Conservation (phyloP, 2,329 filamentous ascomycete genomes). For the Fusarium devonianum region DNA sequence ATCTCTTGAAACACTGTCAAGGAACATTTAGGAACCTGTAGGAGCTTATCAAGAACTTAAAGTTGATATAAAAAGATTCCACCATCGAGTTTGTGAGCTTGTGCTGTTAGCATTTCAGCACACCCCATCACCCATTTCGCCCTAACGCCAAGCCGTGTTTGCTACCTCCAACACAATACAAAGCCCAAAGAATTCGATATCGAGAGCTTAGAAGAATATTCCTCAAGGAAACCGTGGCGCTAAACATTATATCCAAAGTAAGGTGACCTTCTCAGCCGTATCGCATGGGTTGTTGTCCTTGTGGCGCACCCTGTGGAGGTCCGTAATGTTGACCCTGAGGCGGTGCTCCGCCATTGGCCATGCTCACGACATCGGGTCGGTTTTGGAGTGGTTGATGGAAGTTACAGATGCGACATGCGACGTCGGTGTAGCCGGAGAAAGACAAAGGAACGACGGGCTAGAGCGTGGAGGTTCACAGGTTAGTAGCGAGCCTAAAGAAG, state of each 20-base stretch:
- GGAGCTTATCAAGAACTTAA: too few relatives aligned
- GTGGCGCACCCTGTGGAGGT: constrained; percentile 45
- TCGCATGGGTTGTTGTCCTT: constrained; percentile 42
- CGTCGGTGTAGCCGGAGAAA: constrained; percentile 70
- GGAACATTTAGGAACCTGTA: too few relatives aligned
- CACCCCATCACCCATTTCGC: too few relatives aligned
- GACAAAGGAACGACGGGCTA: constrained; percentile 76
- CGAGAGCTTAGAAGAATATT: too few relatives aligned
- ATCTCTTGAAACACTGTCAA: too few relatives aligned
- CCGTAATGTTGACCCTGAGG: constrained; percentile 45
- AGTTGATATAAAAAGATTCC: too few relatives aligned
- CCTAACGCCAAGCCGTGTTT: too few relatives aligned
- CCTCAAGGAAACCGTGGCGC: too few relatives aligned
- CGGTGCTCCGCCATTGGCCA: constrained; percentile 53
- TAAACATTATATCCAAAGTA: background rate
- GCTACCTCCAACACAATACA: too few relatives aligned
- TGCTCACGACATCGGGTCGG: constrained; percentile 62
- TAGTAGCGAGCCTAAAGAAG: constrained; percentile 18
- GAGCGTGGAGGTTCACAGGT: constrained; percentile 5
- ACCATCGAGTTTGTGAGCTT: too few relatives aligned
- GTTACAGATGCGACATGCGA: constrained; percentile 78
- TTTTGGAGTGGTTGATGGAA: constrained; percentile 73
- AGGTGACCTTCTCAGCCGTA: constrained; percentile 34
- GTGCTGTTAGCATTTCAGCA: too few relatives aligned
- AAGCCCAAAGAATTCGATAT: too few relatives aligned